Evolutionary conservation across 106 monocot species (phyloP).

Genomic region (Phalaenopsis equestris): DNA sequence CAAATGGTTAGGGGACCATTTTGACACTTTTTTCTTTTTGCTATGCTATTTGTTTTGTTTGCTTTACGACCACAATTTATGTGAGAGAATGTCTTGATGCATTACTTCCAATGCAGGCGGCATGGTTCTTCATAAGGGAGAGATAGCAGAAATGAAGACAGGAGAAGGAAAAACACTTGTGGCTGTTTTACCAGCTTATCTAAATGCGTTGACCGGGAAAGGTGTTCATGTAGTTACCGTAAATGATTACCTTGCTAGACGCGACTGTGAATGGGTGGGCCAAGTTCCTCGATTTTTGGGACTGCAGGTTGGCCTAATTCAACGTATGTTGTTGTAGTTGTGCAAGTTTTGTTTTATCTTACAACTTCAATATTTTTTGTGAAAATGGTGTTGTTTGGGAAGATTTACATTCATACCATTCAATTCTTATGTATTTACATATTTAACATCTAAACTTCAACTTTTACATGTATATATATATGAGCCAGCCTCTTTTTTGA

Average conservation of each 20-base stretch:
- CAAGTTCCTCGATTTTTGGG: constrained; percentile 94
- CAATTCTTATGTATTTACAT: too few species aligned
- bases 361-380: background rate
- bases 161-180: constrained; percentile 99
- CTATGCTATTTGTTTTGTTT: background rate
- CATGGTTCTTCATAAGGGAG: constrained; percentile 96
- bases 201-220: constrained; percentile 91
- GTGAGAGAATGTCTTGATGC: background rate
- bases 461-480: too few species aligned
- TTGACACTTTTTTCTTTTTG: background rate
- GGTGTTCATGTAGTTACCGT: constrained; percentile 98
- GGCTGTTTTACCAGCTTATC: constrained; percentile 83
- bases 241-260: constrained; percentile 87
- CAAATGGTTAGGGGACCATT: too few species aligned
- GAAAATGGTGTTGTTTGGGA: background rate
- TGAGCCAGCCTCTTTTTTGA: too few species aligned
- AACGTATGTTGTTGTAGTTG: constrained; percentile 65
- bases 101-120: constrained; percentile 45
- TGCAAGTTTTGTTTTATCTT: constrained; percentile 4
- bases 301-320: constrained; percentile 94
- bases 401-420: too few species aligned
- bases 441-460: too few species aligned
- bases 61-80: constrained; percentile 1
- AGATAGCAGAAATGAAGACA: constrained; percentile 96
- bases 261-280: constrained; percentile 99